Base-by-base conservation (phyloP, 495 filamentous ascomycete genomes). In the Trichocladium uniseriatum region DNA sequence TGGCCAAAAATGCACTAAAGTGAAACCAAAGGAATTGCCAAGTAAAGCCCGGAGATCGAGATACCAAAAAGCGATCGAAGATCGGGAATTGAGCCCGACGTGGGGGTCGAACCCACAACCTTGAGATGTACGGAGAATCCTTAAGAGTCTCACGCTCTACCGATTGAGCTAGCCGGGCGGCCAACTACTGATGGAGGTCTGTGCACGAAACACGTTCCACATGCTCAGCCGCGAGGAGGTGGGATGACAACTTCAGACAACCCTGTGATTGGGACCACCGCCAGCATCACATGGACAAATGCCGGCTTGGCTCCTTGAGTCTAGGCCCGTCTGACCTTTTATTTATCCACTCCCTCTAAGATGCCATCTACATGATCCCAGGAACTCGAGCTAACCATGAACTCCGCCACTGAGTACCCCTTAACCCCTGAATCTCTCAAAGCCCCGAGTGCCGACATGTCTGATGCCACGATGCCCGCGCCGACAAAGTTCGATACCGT, bases 121-220 rank as follows among this genome's bases (percentile, higher is more conserved):
- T 60, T 60, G 58, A 60, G 58, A 60, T n/a, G n/a, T 60, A 36
- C 39, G 39, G 39, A 50, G 48, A 32, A 43, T 38, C 31, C 39
- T 38, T 53, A 60, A 49, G 56, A 58, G 56, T 57, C 55, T 81
- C 77, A 83, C 80, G 81, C 81, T 83, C 80, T 83, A 81, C 80
- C 80, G 80, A 84, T 83, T 83, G 80, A 84, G 79, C 79, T 83
- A 84, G 77, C 79, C 64, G 60, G 60, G 60, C 60, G 38, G n/a
- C 14, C 35, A 15, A 37, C 14, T 34, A 2, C 5, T 34, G 24
- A 34, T 34, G 11, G 28, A n/a, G 2, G 8, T 34, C 31, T 5
- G 31, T 34, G 14, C 10, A 3, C 31, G 14, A n/a, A 34, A n/a
- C 5, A 34, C 31, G 24, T 8, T 27, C 24, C 24, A 27, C 4